These are phyloP conservation scores for Cyclostephanos tholiformis DNA, from an alignment of 108 stramenopile species.

Conservation along the genomic window DNA sequence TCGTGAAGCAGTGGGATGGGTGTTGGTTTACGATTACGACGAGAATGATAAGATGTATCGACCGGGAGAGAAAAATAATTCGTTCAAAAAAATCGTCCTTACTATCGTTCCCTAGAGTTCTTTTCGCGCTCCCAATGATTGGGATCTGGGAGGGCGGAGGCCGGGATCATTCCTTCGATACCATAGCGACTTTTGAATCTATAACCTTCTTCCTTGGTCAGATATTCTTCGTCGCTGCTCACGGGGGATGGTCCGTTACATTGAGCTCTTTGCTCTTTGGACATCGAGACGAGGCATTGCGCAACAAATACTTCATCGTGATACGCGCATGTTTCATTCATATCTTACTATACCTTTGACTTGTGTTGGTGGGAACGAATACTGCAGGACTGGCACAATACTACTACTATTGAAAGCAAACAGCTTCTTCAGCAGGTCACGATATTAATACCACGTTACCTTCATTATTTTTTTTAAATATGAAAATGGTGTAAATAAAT, in stretches of 20 bases:
- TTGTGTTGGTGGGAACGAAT: too few relatives aligned
- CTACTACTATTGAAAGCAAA: too few relatives aligned
- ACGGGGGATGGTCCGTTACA: background rate
- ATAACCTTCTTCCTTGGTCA: background rate
- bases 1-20: background rate
- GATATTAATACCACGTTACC: too few relatives aligned
- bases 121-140: background rate
- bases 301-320: background rate
- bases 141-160: background rate
- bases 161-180: background rate
- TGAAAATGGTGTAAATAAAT: too few relatives aligned
- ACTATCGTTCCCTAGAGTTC: background rate
- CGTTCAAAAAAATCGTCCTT: background rate
- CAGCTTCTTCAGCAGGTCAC: too few relatives aligned
- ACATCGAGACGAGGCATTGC: slow-evolving; percentile 2
- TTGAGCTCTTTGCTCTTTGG: background rate
- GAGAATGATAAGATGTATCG: background rate
- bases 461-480: too few relatives aligned
- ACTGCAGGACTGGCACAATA: too few relatives aligned
- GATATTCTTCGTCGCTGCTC: background rate
- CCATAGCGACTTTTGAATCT: background rate
- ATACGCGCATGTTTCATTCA: background rate
- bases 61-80: too few relatives aligned
- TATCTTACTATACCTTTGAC: background rate
- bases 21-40: background rate